Conservation (phyloP, 2,329 filamentous ascomycete genomes). For the Fusarium musae region DNA sequence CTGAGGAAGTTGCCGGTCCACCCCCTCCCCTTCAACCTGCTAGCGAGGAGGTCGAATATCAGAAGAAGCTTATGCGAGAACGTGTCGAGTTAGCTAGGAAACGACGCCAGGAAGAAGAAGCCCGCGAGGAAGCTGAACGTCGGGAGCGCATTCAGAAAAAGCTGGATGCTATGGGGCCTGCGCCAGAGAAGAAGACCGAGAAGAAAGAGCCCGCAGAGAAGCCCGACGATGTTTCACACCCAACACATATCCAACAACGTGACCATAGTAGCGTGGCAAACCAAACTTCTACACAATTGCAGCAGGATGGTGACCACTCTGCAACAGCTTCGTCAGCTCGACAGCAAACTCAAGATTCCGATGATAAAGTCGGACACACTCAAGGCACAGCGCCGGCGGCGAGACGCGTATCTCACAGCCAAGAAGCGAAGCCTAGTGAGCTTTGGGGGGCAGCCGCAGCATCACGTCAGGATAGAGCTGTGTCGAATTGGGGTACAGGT, state of each 20-base stretch:
- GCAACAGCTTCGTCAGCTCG: neutral
- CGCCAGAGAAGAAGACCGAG: conserved; percentile 67
- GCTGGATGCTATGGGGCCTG: conserved; percentile 74
- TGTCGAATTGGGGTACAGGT: conserved; percentile 59
- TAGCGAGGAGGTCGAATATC: conserved; percentile 70
- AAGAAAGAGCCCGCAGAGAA: conserved; percentile 61
- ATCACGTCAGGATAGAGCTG: conserved; percentile 59
- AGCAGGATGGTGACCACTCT: conserved; percentile 30
- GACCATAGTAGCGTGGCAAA: conserved; percentile 25
- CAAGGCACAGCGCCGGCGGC: conserved; percentile 24
- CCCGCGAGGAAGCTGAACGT: conserved; percentile 76
- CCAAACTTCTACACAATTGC: conserved; percentile 26
- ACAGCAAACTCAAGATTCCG: conserved; percentile 21
- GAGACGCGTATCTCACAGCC: conserved; percentile 48
- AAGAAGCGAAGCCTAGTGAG: conserved; percentile 48
- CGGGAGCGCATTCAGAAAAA: conserved; percentile 78
- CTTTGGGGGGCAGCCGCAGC: conserved; percentile 53
- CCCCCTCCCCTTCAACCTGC: conserved; percentile 48
- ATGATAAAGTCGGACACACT: conserved; percentile 25
- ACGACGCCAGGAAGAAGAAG: conserved; percentile 74
- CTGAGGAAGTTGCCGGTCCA: conserved; percentile 47
- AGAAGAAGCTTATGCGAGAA: conserved; percentile 79
- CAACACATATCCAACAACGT: conserved; percentile 51
- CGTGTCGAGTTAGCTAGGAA: conserved; percentile 76
- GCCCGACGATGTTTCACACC: conserved; percentile 52